Base-by-base conservation (phyloP, 148 eudicot genomes). In the Linanthus parryae region DNA sequence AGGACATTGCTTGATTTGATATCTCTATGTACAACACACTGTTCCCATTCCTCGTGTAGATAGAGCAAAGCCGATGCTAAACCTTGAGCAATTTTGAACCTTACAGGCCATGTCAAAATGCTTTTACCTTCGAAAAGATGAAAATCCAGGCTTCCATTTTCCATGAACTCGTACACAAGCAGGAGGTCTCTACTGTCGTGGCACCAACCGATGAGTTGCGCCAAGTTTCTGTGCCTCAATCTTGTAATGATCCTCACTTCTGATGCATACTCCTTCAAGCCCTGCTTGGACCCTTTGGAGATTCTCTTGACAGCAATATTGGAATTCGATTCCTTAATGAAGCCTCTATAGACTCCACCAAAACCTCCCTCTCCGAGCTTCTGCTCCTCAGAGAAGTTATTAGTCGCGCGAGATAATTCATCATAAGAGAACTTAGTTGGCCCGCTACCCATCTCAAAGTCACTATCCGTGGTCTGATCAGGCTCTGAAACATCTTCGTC, bases 321-420 rank as follows among this genome's bases (percentile, higher is more conserved):
- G 5, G 44, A 29, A 4, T 43, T 56, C 3, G 15, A 15, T 17
- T 67, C 67, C 7, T 12, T 51, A 7, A 60, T 35, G 14, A 52
- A 70, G 9, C 80, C 76, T 46, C 24, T 44, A 41, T 70, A 75
- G 23, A 71, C 80, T 6, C 56, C 67, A 0, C 80, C 80, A 33
- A 70, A 75, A 0, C 76, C 80, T 10, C 80, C 80, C 42, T 58
- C 69, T 4, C 80, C 80, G 12, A 75, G 65, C 64, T 66, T 70
- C 22, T 40, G 30, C 8, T 52, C 62, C 39, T 66, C 62, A 0
- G 47, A 38, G 26, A 75, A 75, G 18, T 64, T 67, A 20, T 57
- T 51, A 4, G 80, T 75, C 1, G 76, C 63, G 0, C 3, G 31
- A 42, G 37, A 48, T 25, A 76, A 57, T n/a, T 67, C 58, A 0